Evolutionary conservation across 2,329 filamentous ascomycete species (phyloP), one percentile per base, ranked within the genome.

Genomic region (Periconia digitata): DNA sequence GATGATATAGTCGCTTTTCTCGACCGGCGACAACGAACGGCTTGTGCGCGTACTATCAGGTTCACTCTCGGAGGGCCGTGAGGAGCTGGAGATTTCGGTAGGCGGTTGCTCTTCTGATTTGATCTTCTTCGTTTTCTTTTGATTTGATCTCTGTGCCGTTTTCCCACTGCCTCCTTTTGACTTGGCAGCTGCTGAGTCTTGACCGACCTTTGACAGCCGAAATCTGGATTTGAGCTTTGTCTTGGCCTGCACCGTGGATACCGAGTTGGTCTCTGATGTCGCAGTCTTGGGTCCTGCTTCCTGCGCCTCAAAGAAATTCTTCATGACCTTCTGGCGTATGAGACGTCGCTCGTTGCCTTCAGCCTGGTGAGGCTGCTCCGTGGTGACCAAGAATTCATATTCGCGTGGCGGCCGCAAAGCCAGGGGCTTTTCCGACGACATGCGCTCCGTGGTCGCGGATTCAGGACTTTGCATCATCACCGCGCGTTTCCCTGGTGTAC

Each of bases 311-410:
- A 64, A 63, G 51, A 63, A 61, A 37, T 66, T 63, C 16, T 53
- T 55, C 63, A 64, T 66, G 2, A 66, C 62, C 15, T 62, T 34
- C 6, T 59, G 56, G 6, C 59, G 60, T n/a, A 64, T 64, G 22
- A 46, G 53, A 21, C 49, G 55, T 32, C 60, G 45, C 38, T 59
- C 55, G 4, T 42, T 41, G 6, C 60, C 59, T 3, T 58, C 56
- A 13, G 52, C 57, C 39, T 61, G 61, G 32, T 59, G 51, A 23
- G 58, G 57, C 37, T 59, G 46, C 8, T 57, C 51, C 5, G 61
- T 66, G 0, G 56, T 64, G 3, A 63, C 56, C 32, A 66, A 61
- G 46, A 64, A 66, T 39, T 64, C 51, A 43, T 63, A 66, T 42
- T 63, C 49, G 36, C 55, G 55, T 39, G 18, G 8, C 10, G 37